Percentiles rank a stretch among this genome's conserved stretches.
Conservation (phyloP, 257 asterid species). For the Perilla frutescens region DNA sequence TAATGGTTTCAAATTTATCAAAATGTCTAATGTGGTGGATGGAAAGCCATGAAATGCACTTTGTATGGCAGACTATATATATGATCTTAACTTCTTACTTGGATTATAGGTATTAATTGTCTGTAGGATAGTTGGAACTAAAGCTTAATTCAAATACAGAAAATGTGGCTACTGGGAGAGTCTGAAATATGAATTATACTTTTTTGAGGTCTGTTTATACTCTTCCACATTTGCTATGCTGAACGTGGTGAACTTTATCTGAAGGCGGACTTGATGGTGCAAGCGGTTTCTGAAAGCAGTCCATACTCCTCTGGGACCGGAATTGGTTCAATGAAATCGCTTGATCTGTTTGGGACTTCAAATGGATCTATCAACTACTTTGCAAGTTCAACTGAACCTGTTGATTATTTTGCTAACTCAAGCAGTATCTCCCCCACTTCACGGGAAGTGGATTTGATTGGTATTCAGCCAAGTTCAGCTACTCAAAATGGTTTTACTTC, state of each 20-base stretch:
- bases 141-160: conserved; percentile 15
- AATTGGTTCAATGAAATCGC: conserved; percentile 40
- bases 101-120: conserved; percentile 3
- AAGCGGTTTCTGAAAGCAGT: conserved; percentile 43
- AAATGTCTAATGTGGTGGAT: conserved; percentile 11
- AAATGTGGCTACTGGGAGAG: conserved; percentile 21
- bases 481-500: conserved; percentile 39
- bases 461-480: conserved; percentile 41
- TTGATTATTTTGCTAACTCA: conserved; percentile 49
- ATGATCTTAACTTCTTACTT: conserved; percentile 17
- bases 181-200: conserved; percentile 1
- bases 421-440: conserved; percentile 45
- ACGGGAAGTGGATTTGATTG: conserved; percentile 43
- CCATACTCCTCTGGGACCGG: conserved; percentile 40
- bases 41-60: conserved; percentile 29
- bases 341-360: conserved; percentile 44
- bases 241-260: conserved; percentile 37
- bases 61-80: conserved; percentile 20
- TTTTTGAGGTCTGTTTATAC: conserved; percentile 23
- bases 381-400: conserved; percentile 40
- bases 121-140: conserved; percentile 13
- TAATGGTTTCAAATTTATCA: conserved; percentile 27
- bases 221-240: conserved; percentile 37
- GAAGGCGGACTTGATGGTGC: conserved; percentile 55
- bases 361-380: conserved; percentile 47